Conservation (phyloP, 2,329 filamentous ascomycete genomes). For the Capronia americana region DNA sequence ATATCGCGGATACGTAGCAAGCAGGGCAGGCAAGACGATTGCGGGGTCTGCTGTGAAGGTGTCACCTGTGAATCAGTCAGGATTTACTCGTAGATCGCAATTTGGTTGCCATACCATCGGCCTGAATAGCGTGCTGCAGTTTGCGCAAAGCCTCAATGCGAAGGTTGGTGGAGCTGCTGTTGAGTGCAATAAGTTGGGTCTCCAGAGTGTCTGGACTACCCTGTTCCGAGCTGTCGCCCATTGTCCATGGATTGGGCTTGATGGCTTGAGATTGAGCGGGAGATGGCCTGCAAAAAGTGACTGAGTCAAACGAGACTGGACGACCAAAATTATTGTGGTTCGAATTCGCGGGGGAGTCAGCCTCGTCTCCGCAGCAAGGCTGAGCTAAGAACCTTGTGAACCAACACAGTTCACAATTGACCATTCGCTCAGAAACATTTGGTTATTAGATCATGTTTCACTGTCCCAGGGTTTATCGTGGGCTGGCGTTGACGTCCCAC, state of each 20-base stretch:
- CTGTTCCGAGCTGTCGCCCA: slow-evolving; percentile 32
- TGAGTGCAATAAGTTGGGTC: slow-evolving; percentile 26
- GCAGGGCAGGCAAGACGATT: slow-evolving; percentile 57
- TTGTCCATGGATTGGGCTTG: slow-evolving; percentile 28
- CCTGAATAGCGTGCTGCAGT: slow-evolving; percentile 33
- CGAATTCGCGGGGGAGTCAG: not conserved
- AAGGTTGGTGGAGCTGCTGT: slow-evolving; percentile 36
- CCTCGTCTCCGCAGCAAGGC: not conserved
- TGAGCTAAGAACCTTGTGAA: not conserved
- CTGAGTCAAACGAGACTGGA: not conserved
- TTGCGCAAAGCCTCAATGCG: slow-evolving; percentile 36
- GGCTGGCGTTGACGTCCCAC: not conserved
- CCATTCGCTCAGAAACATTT: not conserved
- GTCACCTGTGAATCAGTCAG: slow-evolving; percentile 26
- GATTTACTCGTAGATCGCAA: not conserved
- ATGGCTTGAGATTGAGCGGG: slow-evolving; percentile 3
- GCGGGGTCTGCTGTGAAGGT: slow-evolving; percentile 6
- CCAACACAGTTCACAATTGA: too few species aligned
- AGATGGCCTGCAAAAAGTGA: not conserved
- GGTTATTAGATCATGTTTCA: not conserved
- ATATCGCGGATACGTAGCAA: slow-evolving; percentile 87
- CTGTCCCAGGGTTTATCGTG: not conserved
- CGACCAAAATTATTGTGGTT: slow-evolving; percentile 8
- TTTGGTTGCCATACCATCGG: slow-evolving; percentile 19
- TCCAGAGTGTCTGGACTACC: slow-evolving; percentile 22